Conservation (phyloP, 23 red algal genomes). For the Gracilaria domingensis region DNA sequence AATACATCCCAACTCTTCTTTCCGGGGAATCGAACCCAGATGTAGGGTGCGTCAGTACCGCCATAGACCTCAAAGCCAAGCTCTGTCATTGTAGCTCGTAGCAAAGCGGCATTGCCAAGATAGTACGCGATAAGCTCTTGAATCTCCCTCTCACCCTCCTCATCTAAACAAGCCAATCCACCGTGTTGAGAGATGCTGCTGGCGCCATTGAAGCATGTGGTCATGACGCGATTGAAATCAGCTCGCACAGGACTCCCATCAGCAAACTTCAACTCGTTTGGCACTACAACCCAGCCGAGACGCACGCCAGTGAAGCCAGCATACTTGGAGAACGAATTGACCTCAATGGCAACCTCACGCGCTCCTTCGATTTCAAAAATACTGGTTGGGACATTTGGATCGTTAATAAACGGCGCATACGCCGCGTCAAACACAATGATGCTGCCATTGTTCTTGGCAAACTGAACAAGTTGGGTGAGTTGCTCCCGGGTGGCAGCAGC, state of each 20-base stretch:
- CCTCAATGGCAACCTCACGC: slow-evolving; percentile 84
- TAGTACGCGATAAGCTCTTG: slow-evolving; percentile 89
- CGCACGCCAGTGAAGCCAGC: slow-evolving; percentile 99
- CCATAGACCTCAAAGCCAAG: slow-evolving; percentile 95
- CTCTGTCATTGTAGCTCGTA: slow-evolving; percentile 80
- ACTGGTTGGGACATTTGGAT: slow-evolving; percentile 79
- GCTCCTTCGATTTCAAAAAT: slow-evolving; percentile 97
- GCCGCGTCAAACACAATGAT: slow-evolving; percentile 99
- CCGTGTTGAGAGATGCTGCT: slow-evolving; percentile 95
- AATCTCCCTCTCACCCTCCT: slow-evolving; percentile 83
- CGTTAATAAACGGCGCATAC: slow-evolving; percentile 96
- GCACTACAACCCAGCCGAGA: slow-evolving; percentile 96
- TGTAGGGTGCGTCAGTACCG: slow-evolving; percentile 93
- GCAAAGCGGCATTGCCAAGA: slow-evolving; percentile 82
- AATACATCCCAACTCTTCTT: slow-evolving; percentile 95
- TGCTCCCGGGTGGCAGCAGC: slow-evolving; percentile 91
- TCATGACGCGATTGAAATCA: slow-evolving; percentile 97
- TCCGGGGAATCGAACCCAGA: slow-evolving; percentile 94
- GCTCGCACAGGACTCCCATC: slow-evolving; percentile 91
- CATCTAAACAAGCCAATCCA: slow-evolving; percentile 91
- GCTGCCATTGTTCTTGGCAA: slow-evolving; percentile 93
- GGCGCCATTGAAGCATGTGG: slow-evolving; percentile 98
- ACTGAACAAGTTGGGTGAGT: slow-evolving; percentile 83
- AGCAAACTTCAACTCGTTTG: slow-evolving; percentile 83
- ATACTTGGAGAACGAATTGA: slow-evolving; percentile 98